Evolutionary conservation across 2,329 filamentous ascomycete genomes (phyloP), one percentile per base, ranked within the genome.

Genomic region (Diaporthe sp.): DNA sequence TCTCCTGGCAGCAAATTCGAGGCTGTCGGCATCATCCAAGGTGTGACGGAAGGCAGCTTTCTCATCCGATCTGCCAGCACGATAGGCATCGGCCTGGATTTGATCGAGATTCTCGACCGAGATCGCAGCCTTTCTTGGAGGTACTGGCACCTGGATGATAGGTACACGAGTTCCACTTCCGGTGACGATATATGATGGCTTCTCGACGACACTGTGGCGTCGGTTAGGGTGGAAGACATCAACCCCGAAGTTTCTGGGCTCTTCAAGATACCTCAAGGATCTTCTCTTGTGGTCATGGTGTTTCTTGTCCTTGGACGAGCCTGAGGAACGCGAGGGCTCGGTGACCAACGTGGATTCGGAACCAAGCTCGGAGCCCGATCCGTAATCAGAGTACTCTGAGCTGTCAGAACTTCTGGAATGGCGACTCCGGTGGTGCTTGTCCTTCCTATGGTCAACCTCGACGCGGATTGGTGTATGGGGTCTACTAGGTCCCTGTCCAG

Each of bases 101-200:
- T 64, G 57, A 3, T 64, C 70, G 17, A 72, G n/a, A 17, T 64
- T 54, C 19, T 72, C 70, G 45, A 52, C 33, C 3, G 70, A 57
- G 35, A 72, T 52, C 12, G 70, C 57, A 30, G 57, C 70, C 25
- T 72, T 30, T 13, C 47, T 72, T 17, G 45, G 57, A 9, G 57
- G 57, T 1, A 47, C 25, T 12, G 70, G 19, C 9, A 54, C 45
- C n/a, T 72, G 70, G 25, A 72, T 52, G 35, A 70, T 61, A 22
- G 66, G 54, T 22, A 61, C 54, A 25, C 67, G 72, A 22, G 66
- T 30, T 33, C 68, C 71, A 33, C 57, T 70, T 22, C 74, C 45
- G 9, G 67, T 74, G 19, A 73, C n/a, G 64, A 73, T 66, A 28
- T 75, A 73, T 38, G 61, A 47, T 30, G 40, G 55, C 10, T 64